A percentile compares a stretch with the other conserved stretches of the same genome.
These are phyloP conservation scores for Nephromyces sp. DNA, from an alignment of 169 alveolate species.

Conservation along the genomic window DNA sequence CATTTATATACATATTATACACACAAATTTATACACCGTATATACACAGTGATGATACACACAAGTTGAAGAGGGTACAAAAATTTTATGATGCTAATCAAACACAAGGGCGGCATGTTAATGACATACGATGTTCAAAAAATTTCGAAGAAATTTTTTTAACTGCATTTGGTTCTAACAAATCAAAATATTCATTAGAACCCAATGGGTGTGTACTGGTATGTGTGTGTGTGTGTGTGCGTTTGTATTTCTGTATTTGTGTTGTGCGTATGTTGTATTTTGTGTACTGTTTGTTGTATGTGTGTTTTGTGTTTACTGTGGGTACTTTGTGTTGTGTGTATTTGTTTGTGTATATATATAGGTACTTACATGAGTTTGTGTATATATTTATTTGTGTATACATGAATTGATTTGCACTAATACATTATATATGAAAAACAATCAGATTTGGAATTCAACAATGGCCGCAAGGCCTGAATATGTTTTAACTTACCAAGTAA, in stretches of 20 bases:
- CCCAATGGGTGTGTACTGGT: not conserved
- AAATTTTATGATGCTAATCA: not conserved
- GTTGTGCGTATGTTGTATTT: no score
- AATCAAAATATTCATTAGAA: not conserved
- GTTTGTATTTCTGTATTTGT: no score
- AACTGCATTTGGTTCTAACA: not conserved
- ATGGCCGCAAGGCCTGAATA: slow-evolving; percentile 72
- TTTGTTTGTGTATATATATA: no score
- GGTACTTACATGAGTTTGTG: no score
- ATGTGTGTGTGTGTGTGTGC: no score
- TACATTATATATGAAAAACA: no score
- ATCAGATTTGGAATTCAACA: slow-evolving; percentile 26
- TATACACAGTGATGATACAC: not conserved
- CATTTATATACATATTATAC: not conserved
- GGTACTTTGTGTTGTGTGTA: no score
- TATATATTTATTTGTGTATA: no score
- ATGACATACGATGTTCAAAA: not conserved
- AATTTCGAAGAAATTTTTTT: not conserved
- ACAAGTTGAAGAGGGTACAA: not conserved
- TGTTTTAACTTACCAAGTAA: slow-evolving; percentile 58
- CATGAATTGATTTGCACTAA: no score
- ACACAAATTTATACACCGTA: not conserved
- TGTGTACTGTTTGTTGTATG: no score
- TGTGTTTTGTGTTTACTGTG: no score
- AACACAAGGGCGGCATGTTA: not conserved